These are phyloP conservation scores for Tricladium varicosporioides DNA, from an alignment of 2,329 filamentous ascomycete species.

Conservation along the genomic window DNA sequence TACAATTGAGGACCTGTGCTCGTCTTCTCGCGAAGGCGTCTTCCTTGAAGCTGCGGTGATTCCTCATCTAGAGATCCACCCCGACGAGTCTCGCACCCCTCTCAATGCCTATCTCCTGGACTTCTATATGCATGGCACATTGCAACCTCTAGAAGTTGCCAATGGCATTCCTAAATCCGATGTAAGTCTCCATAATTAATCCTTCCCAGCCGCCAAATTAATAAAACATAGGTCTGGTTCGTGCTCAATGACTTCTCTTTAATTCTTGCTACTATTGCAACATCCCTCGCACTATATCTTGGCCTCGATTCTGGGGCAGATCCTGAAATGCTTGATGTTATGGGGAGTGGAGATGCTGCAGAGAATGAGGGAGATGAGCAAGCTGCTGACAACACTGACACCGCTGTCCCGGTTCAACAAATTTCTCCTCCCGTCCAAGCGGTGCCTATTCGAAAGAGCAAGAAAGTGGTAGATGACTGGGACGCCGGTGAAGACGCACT, in stretches of 20 bases:
- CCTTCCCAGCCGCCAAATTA: background rate
- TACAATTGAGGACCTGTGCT: slow-evolving; percentile 66
- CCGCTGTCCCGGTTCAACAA: slow-evolving; percentile 7
- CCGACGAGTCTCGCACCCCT: slow-evolving; percentile 48
- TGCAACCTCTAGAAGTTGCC: slow-evolving; percentile 55
- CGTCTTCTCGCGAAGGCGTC: slow-evolving; percentile 62
- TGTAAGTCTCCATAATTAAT: slow-evolving; percentile 15
- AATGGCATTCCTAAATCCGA: slow-evolving; percentile 67
- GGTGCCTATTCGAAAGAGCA: slow-evolving; percentile 19
- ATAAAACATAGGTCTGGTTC: slow-evolving; percentile 60
- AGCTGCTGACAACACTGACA: slow-evolving; percentile 29
- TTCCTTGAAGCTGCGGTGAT: slow-evolving; percentile 75
- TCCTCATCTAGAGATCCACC: slow-evolving; percentile 63
- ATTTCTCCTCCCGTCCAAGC: slow-evolving; percentile 7
- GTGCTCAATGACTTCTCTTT: slow-evolving; percentile 65
- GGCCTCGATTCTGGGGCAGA: slow-evolving; percentile 50
- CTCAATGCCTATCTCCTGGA: slow-evolving; percentile 71
- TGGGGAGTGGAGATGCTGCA: slow-evolving; percentile 48
- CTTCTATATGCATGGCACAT: slow-evolving; percentile 73
- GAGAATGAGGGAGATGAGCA: slow-evolving; percentile 39
- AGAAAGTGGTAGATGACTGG: slow-evolving; percentile 49
- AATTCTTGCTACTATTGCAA: slow-evolving; percentile 68
- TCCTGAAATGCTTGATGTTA: slow-evolving; percentile 40
- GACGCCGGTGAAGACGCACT: slow-evolving; percentile 41
- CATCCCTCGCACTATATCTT: slow-evolving; percentile 58